Base-by-base conservation (phyloP, 2,329 filamentous ascomycete genomes). In the Massarina eburnea region DNA sequence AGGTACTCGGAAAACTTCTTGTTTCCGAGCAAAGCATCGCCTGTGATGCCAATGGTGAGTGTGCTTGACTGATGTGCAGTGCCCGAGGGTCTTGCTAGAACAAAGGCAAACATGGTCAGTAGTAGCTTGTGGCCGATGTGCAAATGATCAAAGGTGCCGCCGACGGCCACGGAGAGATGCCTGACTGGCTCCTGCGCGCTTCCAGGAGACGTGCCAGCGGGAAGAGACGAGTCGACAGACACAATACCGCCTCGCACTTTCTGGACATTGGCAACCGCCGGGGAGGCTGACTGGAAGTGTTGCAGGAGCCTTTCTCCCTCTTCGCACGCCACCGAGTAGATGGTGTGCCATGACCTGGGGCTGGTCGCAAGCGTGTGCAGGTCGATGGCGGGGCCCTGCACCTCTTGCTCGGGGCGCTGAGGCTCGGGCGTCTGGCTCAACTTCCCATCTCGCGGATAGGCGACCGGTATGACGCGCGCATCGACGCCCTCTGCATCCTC, bases 91-190 rank as follows among this genome's bases (percentile, higher is more conserved):
- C 59, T 58, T 27, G 82, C 80, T 45, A 88, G 77, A 14, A 90
- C 79, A 45, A 96, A 81, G 0, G 85, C 82, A 0, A 88, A 89
- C 50, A 91, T 91, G n/a, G 91, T 91, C 17, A 99, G 81, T 17
- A 99, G 80, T n/a, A 97, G 78, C 72, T 97, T 99, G 75, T 99
- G 94, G 5, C 94, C 94, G 3, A 89, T 85, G 66, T 99, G 94
- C 18, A 99, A 80, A 71, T 97, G 91, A 68, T 99, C 94, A 71
- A 97, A 99, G 0, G 94, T 99, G 8, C 94, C 94, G 22, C 92
- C 94, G 10, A 97, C 82, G 41, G 86, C 89, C 39, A 95, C 86
- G 12, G 82, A 79, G 48, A 76, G 72, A 66, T 88, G 81, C 33
- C 69, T 63, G n/a, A 39, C 50, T 14, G 51, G 4, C 21, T 20